Evolutionary conservation across 805 yeast species (phyloP), one percentile per base, ranked within the genome.

Genomic region (Brettanomyces naardenensis): DNA sequence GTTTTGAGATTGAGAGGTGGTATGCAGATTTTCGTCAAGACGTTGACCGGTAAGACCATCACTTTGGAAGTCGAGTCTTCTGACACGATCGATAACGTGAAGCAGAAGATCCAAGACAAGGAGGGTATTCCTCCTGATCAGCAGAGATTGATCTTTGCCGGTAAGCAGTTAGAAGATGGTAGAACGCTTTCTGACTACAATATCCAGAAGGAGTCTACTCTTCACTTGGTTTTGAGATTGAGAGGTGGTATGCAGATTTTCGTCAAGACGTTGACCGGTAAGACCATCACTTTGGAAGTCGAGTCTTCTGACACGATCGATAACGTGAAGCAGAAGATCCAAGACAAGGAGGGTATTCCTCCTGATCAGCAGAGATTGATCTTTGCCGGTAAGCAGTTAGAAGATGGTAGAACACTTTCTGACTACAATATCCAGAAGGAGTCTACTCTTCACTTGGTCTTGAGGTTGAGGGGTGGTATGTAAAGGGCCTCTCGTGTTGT

Each of bases 371-470:
- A 89, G 73, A 81, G 96, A 73, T 78, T 88, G 59, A 87, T 89
- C 73, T 89, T 88, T 59, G 96, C 96, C 57, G 96, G 96, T 78
- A 88, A 87, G 76, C 95, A 86, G 72, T 79, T 88, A 65, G 95
- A 87, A 70, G 92, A 84, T 49, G 96, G 96, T 54, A 85, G 96
- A 77, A 89, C 97, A 48, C 72, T 89, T 49, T 81, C 95, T 51
- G 96, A 89, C 73, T 89, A 89, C 90, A 89, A 89, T 83, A 89
- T 89, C 68, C 95, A 88, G 73, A 89, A 89, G 77, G 97, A 89
- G 73, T 87, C 96, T 48, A 89, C 97, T 46, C 69, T 89, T 40
- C 96, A 90, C 70, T 80, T 90, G 73, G 97, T 90, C 52, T 75
- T 90, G 53, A 88, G 97, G 79, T 84, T 90, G 68, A 86, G 97